phyloP scores from a whole-genome alignment of 2,329 filamentous ascomycete genomes.

The Fusarium sp. region DNA sequence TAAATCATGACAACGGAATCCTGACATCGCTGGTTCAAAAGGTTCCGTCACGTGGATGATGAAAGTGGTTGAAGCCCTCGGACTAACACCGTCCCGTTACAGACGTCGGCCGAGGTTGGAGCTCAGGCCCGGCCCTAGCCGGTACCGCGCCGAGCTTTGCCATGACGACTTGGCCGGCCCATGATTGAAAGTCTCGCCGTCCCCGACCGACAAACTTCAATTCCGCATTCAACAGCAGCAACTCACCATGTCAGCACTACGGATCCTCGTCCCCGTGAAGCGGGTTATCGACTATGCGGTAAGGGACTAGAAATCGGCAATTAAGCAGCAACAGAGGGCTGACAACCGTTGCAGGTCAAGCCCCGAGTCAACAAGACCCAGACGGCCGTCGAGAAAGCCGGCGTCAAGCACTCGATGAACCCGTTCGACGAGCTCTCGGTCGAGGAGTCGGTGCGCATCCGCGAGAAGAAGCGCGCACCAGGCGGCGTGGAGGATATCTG shows the following conservation, averaged over 20 bases:
- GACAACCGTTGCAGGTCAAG: constrained; percentile 64
- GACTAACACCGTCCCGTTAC: too few species aligned
- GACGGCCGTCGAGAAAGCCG: constrained; percentile 90
- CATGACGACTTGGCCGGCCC: constrained; percentile 43
- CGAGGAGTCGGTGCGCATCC: constrained; percentile 94
- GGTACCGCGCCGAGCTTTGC: constrained; percentile 47
- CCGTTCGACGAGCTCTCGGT: constrained; percentile 98
- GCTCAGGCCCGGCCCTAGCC: constrained; percentile 59
- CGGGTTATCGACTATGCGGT: constrained; percentile 89
- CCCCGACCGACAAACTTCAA: constrained; percentile 37
- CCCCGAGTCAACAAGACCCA: constrained; percentile 75
- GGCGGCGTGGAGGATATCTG: constrained; percentile 90
- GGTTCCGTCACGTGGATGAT: constrained; percentile 50
- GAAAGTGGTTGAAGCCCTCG: too few species aligned
- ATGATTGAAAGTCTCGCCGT: constrained; percentile 33
- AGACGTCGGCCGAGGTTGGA: constrained; percentile 53
- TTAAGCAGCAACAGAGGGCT: constrained; percentile 18
- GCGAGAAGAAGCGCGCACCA: constrained; percentile 81
- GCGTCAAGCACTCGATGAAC: constrained; percentile 98
- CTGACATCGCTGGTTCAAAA: constrained; percentile 36
- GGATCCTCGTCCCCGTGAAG: constrained; percentile 84
- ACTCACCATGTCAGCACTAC: constrained; percentile 68
- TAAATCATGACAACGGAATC: neutral
- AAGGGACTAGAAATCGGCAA: constrained; percentile 47
- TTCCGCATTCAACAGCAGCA: constrained; percentile 45